These are phyloP conservation scores for Ajuga reptans DNA, from an alignment of 305 asterid genomes.

Conservation along the genomic window DNA sequence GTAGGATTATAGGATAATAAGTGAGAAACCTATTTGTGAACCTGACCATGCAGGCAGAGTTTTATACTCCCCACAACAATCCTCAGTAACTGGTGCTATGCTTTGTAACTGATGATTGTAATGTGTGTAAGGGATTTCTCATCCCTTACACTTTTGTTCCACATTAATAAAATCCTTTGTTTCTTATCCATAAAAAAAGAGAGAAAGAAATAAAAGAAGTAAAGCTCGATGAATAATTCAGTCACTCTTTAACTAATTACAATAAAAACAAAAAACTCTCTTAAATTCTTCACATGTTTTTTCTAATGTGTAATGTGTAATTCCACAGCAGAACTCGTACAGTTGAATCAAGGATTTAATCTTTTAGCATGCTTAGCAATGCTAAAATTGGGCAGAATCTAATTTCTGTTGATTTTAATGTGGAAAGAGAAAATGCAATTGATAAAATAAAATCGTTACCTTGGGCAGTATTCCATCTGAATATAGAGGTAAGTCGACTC, in stretches of 20 bases:
- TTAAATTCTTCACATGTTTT: background rate
- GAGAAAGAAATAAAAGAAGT: too few species aligned
- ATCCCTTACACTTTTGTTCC: too few species aligned
- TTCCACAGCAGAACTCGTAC: slow-evolving; percentile 3
- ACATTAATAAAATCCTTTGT: too few species aligned
- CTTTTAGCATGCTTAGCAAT: background rate
- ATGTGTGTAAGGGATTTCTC: too few species aligned
- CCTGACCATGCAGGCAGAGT: background rate
- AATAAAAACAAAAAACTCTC: background rate
- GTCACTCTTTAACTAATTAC: slow-evolving; percentile 1
- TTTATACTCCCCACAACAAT: background rate
- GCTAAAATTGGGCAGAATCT: background rate
- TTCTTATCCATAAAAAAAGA: too few species aligned
- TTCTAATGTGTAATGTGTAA: background rate
- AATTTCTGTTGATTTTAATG: slow-evolving; percentile 4
- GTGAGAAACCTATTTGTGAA: background rate
- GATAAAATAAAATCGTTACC: slow-evolving; percentile 35
- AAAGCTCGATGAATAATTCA: background rate
- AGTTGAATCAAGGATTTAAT: slow-evolving; percentile 5
- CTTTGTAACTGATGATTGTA: too few species aligned
- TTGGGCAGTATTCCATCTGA: slow-evolving; percentile 99
- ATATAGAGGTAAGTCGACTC: slow-evolving; percentile 86
- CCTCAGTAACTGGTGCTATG: too few species aligned
- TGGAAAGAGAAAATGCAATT: background rate
- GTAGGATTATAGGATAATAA: background rate